Conservation (phyloP, 768 basidiomycete genomes). For the Pleurotus cornucopiae region DNA sequence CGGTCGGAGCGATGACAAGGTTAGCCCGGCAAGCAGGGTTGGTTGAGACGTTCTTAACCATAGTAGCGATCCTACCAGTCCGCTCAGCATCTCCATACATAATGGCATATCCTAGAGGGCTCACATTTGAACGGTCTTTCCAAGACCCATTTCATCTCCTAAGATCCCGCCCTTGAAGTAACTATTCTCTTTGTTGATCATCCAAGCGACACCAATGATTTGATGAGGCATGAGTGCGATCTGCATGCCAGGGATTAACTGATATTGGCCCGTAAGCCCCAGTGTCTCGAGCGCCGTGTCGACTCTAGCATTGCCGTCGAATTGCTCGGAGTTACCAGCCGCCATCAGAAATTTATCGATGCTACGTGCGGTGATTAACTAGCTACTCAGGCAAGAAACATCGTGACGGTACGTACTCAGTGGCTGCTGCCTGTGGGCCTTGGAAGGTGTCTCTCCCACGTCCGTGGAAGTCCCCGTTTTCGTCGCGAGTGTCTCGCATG, state of each 20-base stretch:
- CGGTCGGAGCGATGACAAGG: slow-evolving; percentile 63
- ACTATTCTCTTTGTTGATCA: slow-evolving; percentile 46
- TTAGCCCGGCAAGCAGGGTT: slow-evolving; percentile 56
- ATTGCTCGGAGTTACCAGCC: slow-evolving; percentile 54
- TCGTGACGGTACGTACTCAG: slow-evolving; percentile 38
- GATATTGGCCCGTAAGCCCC: slow-evolving; percentile 40
- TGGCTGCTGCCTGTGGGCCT: slow-evolving; percentile 41
- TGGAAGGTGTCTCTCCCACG: slow-evolving; percentile 38
- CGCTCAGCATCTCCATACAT: slow-evolving; percentile 4
- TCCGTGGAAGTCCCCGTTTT: slow-evolving; percentile 43
- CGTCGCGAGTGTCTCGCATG: slow-evolving; percentile 29
- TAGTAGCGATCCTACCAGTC: slow-evolving; percentile 48
- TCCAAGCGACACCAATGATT: slow-evolving; percentile 58
- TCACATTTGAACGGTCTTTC: slow-evolving; percentile 51
- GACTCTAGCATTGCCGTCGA: slow-evolving; percentile 57
- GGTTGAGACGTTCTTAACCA: slow-evolving; percentile 47
- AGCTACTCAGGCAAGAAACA: neutral
- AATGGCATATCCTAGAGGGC: slow-evolving; percentile 1
- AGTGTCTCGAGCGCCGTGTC: slow-evolving; percentile 53
- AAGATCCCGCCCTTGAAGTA: slow-evolving; percentile 42
- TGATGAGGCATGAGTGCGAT: slow-evolving; percentile 68
- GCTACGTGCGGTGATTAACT: slow-evolving; percentile 22
- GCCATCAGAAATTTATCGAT: slow-evolving; percentile 49
- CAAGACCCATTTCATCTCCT: slow-evolving; percentile 58
- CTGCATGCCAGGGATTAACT: slow-evolving; percentile 53